Percentiles rank a stretch among this genome's conserved stretches.
phyloP scores from a whole-genome alignment of 441 rosid species.

The Eruca vesicaria region DNA sequence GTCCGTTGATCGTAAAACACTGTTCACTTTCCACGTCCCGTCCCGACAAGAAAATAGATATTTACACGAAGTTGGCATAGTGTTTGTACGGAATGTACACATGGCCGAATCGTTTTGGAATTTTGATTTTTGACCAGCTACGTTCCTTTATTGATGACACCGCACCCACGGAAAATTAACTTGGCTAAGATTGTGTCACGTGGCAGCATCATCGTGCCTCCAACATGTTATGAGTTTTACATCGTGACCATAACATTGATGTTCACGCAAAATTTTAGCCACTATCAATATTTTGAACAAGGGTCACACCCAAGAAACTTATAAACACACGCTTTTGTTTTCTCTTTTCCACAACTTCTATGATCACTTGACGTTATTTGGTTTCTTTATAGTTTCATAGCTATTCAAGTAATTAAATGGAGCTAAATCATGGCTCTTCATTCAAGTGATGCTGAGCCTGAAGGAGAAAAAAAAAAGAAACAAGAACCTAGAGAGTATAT shows the following conservation, averaged over 20 bases:
- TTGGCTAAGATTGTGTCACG: not conserved
- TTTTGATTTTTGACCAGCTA: slow-evolving; percentile 21
- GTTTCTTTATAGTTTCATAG: not conserved
- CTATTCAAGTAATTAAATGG: not conserved
- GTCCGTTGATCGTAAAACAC: slow-evolving; percentile 1
- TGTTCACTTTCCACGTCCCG: slow-evolving; percentile 24
- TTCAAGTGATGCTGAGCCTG: not conserved
- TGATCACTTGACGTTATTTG: not conserved
- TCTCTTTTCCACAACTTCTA: not conserved
- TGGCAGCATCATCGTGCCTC: not conserved
- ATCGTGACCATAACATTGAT: not conserved
- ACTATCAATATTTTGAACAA: not conserved
- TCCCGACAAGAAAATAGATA: not conserved
- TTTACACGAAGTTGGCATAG: not conserved
- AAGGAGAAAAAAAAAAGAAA: too few relatives aligned
- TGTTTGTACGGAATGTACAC: slow-evolving; percentile 2
- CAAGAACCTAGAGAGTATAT: too few relatives aligned
- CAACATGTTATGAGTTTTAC: not conserved
- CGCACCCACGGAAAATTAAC: not conserved
- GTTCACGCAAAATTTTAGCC: not conserved
- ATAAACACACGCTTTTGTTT: not conserved
- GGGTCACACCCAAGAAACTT: not conserved
- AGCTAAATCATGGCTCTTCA: not conserved
- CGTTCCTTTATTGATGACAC: not conserved
- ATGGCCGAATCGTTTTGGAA: not conserved